Evolutionary conservation across 768 basidiomycete genomes (phyloP).

Genomic region (Mycena vitilis): DNA sequence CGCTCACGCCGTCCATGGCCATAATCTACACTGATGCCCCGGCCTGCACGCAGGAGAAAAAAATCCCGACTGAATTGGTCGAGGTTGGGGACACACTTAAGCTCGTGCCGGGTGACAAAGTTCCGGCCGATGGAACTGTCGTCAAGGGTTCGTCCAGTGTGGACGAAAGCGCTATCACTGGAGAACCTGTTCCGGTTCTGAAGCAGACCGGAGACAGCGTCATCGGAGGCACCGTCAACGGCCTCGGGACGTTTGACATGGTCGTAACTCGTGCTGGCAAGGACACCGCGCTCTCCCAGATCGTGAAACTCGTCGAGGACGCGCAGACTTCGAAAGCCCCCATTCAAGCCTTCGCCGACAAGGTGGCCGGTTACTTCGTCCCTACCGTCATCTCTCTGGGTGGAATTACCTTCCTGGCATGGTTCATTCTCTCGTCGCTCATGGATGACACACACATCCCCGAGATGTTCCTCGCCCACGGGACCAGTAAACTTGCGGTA

Average conservation of each 20-base stretch:
- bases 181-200: conserved; percentile 89
- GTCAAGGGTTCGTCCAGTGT: conserved; percentile 86
- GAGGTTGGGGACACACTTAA: conserved; percentile 95
- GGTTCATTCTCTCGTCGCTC: conserved; percentile 80
- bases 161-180: conserved; percentile 97
- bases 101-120: conserved; percentile 95
- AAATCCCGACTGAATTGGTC: conserved; percentile 92
- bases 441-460: conserved; percentile 74
- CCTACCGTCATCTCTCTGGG: conserved; percentile 90
- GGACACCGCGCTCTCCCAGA: conserved; percentile 96
- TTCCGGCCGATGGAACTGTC: conserved; percentile 95
- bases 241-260: conserved; percentile 97
- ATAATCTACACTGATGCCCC: conserved; percentile 93
- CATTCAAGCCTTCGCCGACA: conserved; percentile 97
- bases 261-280: conserved; percentile 94
- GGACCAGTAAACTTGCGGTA: conserved; percentile 86
- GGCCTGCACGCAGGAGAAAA: conserved; percentile 85
- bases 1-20: conserved; percentile 94
- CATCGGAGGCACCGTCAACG: conserved; percentile 98
- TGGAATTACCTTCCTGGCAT: conserved; percentile 80
- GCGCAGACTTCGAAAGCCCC: conserved; percentile 98
- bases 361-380: conserved; percentile 94
- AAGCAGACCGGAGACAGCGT: conserved; percentile 88
- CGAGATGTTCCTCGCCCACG: conserved; percentile 84
- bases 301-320: conserved; percentile 96